phyloP scores from a whole-genome alignment of 1,284 basidiomycete species.

The Gastroboletus turbinatus region DNA sequence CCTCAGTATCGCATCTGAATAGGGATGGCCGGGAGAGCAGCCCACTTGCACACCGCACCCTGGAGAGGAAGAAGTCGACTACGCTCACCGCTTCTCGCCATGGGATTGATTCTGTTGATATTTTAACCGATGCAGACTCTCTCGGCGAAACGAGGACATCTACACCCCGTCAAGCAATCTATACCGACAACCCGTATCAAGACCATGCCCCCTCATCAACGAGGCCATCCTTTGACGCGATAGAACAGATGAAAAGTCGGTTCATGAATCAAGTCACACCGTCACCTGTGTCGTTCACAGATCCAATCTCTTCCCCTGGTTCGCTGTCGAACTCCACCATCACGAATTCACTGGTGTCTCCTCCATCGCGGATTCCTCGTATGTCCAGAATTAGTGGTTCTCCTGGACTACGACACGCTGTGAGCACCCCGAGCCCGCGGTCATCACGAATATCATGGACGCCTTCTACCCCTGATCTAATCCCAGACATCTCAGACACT shows the following conservation, averaged over 20 bases:
- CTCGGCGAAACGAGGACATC: constrained; percentile 3
- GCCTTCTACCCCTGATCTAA: constrained; percentile 58
- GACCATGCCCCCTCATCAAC: constrained; percentile 30
- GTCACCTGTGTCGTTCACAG: constrained; percentile 30
- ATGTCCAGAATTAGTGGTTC: constrained; percentile 26
- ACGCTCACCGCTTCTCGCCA: constrained; percentile 4
- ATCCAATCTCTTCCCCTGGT: constrained; percentile 17
- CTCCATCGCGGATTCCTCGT: constrained; percentile 35
- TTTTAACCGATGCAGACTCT: constrained; percentile 2
- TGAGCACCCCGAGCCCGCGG: constrained; percentile 32
- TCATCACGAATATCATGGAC: constrained; percentile 34
- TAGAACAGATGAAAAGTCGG: constrained; percentile 64
- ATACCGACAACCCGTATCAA: constrained; percentile 2
- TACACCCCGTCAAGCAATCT: constrained; percentile 1
- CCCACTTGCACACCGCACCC: constrained; percentile 31
- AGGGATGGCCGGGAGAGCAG: constrained; percentile 29
- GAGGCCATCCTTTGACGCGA: constrained; percentile 47
- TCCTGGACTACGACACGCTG: constrained; percentile 28
- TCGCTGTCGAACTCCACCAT: constrained; percentile 6
- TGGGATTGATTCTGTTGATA: constrained; percentile 3
- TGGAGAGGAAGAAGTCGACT: constrained; percentile 24
- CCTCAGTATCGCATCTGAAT: constrained; percentile 6
- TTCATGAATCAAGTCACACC: constrained; percentile 43
- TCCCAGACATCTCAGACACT: constrained; percentile 60
- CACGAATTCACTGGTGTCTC: constrained; percentile 12